Percentiles rank a stretch among this genome's conserved stretches.
phyloP scores from a whole-genome alignment of 371 early-diverging fungal species.

The Mycotypha africana region DNA sequence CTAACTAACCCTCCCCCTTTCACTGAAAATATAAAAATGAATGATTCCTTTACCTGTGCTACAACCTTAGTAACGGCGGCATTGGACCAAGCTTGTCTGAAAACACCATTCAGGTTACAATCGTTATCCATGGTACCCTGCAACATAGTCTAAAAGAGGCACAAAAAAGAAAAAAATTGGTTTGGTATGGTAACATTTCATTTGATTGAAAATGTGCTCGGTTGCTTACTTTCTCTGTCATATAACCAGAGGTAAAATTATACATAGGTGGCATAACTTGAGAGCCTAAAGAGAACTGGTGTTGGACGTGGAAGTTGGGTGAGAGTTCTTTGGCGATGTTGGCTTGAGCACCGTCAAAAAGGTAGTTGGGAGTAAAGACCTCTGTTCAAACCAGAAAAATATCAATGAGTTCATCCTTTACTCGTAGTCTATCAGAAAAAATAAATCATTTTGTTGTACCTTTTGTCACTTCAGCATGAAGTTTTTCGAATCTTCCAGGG shows the following conservation, averaged over 20 bases:
- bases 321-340: slow-evolving; percentile 89
- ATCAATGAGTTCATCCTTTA: too few species aligned
- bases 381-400: too few species aligned
- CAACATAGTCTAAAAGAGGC: slow-evolving; percentile 45
- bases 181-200: too few species aligned
- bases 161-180: neutral
- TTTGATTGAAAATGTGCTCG: too few species aligned
- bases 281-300: slow-evolving; percentile 88
- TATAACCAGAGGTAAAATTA: slow-evolving; percentile 82
- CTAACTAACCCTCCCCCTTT: neutral
- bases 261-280: slow-evolving; percentile 80
- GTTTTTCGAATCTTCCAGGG: slow-evolving; percentile 84
- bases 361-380: slow-evolving; percentile 71
- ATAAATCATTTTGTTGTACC: too few species aligned
- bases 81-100: slow-evolving; percentile 42
- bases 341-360: slow-evolving; percentile 94
- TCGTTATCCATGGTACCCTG: slow-evolving; percentile 94
- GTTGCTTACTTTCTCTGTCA: slow-evolving; percentile 47
- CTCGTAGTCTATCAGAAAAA: too few species aligned
- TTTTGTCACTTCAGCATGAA: slow-evolving; percentile 78
- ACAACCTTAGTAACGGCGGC: slow-evolving; percentile 66
- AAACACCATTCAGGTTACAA: slow-evolving; percentile 45
- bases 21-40: too few species aligned
- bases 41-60: slow-evolving; percentile 70
- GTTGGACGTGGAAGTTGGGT: slow-evolving; percentile 90